A percentile compares a stretch with the other conserved stretches of the same genome.
Evolutionary conservation across 2,329 filamentous ascomycete genomes (phyloP).

Genomic region (Penicillium sp.): DNA sequence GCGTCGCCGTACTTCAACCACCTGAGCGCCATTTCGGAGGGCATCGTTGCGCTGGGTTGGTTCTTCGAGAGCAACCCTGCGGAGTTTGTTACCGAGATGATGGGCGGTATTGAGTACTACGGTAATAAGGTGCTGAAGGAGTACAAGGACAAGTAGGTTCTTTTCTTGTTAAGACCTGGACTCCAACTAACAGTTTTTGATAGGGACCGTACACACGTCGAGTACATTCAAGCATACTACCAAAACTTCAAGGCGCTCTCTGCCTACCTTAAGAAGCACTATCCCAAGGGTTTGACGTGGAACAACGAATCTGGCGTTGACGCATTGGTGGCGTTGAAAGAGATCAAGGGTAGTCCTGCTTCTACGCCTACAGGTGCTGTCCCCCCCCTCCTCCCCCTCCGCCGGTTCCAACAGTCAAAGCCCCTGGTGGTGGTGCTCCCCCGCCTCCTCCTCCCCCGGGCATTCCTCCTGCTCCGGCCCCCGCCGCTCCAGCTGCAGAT

Average conservation of each 20-base stretch:
- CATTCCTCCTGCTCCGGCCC: constrained; percentile 53
- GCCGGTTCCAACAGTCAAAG: constrained; percentile 45
- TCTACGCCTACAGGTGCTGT: constrained; percentile 36
- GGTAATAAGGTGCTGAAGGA: constrained; percentile 92
- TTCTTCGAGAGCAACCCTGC: constrained; percentile 79
- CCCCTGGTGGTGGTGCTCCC: constrained; percentile 57
- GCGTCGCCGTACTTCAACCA: constrained; percentile 74
- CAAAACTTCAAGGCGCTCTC: constrained; percentile 80
- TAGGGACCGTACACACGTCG: constrained; percentile 75
- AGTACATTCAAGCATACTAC: constrained; percentile 93
- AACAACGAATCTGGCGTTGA: constrained; percentile 73
- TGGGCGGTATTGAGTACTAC: constrained; percentile 85
- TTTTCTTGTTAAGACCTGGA: neutral
- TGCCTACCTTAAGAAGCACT: constrained; percentile 82
- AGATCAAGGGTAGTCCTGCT: constrained; percentile 49
- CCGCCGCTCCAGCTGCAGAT: constrained; percentile 55
- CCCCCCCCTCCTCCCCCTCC: constrained; percentile 52
- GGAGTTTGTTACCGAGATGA: constrained; percentile 79
- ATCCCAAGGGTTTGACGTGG: constrained; percentile 77
- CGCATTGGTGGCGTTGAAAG: constrained; percentile 66
- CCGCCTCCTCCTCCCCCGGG: constrained; percentile 69
- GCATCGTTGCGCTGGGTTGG: constrained; percentile 87
- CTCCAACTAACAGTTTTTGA: constrained; percentile 18
- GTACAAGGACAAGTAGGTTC: constrained; percentile 71
- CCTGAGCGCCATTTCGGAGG: constrained; percentile 82